Base-by-base conservation (phyloP, 1,284 basidiomycete species). In the Flammula alnicola region DNA sequence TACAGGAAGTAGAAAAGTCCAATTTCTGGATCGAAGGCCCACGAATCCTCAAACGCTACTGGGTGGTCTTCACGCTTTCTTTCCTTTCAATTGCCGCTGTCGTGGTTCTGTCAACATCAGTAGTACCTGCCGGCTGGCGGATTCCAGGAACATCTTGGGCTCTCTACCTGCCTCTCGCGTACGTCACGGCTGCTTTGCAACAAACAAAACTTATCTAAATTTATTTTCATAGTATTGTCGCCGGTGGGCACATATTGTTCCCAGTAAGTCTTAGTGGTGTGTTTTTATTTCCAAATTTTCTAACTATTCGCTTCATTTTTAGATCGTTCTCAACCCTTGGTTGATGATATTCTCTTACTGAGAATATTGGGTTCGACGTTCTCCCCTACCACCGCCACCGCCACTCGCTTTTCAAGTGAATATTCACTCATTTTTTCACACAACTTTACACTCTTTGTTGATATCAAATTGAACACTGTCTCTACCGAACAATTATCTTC, bases 11-110 rank as follows among this genome's bases (percentile, higher is more conserved):
- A 44, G 84, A 90, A 66, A 77, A 82, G 44, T 89, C 84, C 11
- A 93, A 93, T 67, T 93, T 94, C 75, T 94, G 91, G 81, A 80
- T 87, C 44, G 92, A 95, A 66, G 84, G 93, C 6, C 93, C 93
- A 0, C 81, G 79, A 53, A 93, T 93, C 65, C 71, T 85, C 63
- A 83, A 85, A 58, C 80, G 88, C 11, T 90, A 91, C 71, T 83
- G 86, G 68, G 61, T 84, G 17, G 74, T 83, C 36, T 74, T 94
- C 51, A 50, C 81, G 20, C 54, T 91, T 32, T 84, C 74, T 44
- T 58, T 78, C 42, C 16, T 78, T 23, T 52, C 73, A 22, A 66
- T 83, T 33, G 76, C 70, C 2, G 71, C 63, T 43, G 83, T 90
- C 72, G 66, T 80, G 44, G 63, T 90, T 25, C 63, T 91, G 25